These are phyloP conservation scores for Zygoascus tannicola DNA, from an alignment of 805 yeast genomes.

Conservation along the genomic window DNA sequence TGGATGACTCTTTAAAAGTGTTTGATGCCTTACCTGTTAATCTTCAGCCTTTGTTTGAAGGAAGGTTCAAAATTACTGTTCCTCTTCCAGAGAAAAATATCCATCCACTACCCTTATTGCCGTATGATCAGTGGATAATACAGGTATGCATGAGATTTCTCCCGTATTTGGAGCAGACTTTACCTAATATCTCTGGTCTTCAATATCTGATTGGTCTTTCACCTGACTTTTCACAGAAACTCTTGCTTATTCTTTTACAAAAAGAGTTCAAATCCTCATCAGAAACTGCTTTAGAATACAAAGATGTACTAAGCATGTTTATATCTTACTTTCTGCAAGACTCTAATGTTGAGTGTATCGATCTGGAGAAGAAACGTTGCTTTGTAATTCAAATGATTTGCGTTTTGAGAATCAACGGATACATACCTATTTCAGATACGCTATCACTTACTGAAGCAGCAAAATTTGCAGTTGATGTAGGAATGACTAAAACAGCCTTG, in stretches of 20 bases:
- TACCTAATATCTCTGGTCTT: not conserved
- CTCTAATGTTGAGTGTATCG: not conserved
- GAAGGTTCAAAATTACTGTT: not conserved
- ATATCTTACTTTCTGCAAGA: not conserved
- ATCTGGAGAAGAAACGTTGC: not conserved
- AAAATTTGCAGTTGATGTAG: constrained; percentile 19
- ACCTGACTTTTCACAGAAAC: not conserved
- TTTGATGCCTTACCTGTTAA: not conserved
- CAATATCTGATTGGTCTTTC: not conserved
- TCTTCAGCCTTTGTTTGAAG: not conserved
- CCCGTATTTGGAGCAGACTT: not conserved
- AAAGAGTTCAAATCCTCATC: not conserved
- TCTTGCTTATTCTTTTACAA: constrained; percentile 1
- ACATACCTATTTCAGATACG: not conserved
- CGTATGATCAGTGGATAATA: constrained; percentile 1
- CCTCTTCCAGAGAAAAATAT: not conserved
- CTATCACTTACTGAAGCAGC: constrained; percentile 10
- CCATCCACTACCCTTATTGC: constrained; percentile 2
- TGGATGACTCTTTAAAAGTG: not conserved
- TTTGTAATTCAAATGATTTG: not conserved
- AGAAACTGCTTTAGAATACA: not conserved
- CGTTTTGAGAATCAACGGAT: not conserved
- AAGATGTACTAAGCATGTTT: not conserved
- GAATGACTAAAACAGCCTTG: constrained; percentile 26
- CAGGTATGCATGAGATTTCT: constrained; percentile 2